A percentile compares a stretch with the other conserved stretches of the same genome.
phyloP scores from a whole-genome alignment of 495 filamentous ascomycete species.

The Trichocladium antarcticum region DNA sequence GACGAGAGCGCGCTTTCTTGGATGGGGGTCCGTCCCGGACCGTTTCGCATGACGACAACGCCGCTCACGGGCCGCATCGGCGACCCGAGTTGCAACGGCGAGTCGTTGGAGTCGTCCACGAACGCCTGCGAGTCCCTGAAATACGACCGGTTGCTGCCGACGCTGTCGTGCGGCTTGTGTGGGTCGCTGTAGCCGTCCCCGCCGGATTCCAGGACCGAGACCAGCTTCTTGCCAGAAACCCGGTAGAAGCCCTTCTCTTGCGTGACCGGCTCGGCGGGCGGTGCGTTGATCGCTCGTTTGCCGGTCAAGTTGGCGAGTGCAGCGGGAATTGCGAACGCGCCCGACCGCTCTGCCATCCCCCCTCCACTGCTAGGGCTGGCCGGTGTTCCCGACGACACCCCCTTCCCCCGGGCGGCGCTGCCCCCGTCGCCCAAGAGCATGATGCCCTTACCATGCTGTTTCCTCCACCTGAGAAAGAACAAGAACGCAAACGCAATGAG shows the following conservation, averaged over 20 bases:
- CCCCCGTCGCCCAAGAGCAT: conserved; percentile 24
- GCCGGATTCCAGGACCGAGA: conserved; percentile 55
- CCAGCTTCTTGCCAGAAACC: conserved; percentile 61
- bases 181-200: conserved; percentile 60
- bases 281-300: conserved; percentile 39
- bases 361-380: conserved; percentile 3
- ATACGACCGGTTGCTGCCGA: conserved; percentile 37
- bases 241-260: conserved; percentile 39
- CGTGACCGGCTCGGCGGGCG: conserved; percentile 31
- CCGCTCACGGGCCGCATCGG: conserved; percentile 41
- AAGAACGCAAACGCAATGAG: conserved; percentile 46
- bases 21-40: conserved; percentile 36
- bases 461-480: conserved; percentile 47
- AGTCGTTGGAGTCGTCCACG: conserved; percentile 23
- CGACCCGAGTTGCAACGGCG: conserved; percentile 31
- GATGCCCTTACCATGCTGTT: conserved; percentile 28
- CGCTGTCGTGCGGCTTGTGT: conserved; percentile 35
- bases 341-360: conserved; percentile 42
- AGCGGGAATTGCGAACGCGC: conserved; percentile 45
- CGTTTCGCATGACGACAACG: conserved; percentile 33
- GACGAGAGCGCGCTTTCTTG: conserved; percentile 33
- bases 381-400: conserved; percentile 10
- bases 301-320: conserved; percentile 40
- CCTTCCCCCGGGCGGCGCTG: conserved; percentile 8
- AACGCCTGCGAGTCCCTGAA: conserved; percentile 41